These are phyloP conservation scores for Trichoderma sp. DNA, from an alignment of 2,329 filamentous ascomycete species.

Conservation along the genomic window DNA sequence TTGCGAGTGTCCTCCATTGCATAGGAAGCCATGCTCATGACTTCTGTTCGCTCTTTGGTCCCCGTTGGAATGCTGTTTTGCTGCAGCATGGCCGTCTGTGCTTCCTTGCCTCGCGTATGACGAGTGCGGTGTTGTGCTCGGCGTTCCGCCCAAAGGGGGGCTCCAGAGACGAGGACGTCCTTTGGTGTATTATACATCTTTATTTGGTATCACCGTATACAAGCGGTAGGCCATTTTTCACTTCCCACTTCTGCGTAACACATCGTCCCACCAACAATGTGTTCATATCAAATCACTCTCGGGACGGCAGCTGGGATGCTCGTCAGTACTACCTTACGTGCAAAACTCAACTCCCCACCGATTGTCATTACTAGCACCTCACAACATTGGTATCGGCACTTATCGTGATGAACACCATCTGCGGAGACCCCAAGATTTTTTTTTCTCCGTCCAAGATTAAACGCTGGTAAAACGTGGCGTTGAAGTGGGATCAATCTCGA, in stretches of 20 bases:
- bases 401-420: conserved; percentile 11
- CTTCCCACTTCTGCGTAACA: background rate
- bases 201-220: background rate
- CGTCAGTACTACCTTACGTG: background rate
- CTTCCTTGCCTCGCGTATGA: background rate
- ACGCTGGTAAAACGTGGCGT: background rate
- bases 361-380: background rate
- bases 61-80: background rate
- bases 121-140: background rate
- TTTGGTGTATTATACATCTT: background rate
- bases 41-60: background rate
- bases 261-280: background rate
- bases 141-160: background rate
- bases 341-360: background rate
- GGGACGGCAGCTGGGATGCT: background rate
- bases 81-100: conserved; percentile 1
- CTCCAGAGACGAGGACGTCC: background rate
- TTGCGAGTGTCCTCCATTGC: too few relatives aligned
- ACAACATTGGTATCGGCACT: background rate
- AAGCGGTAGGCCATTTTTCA: background rate
- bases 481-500: background rate
- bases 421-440: conserved; percentile 2
- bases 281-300: background rate
- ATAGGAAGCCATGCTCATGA: background rate
- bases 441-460: background rate